phyloP scores from a whole-genome alignment of 192 early-diverging fungal genomes.

The Coemansia sp. region DNA sequence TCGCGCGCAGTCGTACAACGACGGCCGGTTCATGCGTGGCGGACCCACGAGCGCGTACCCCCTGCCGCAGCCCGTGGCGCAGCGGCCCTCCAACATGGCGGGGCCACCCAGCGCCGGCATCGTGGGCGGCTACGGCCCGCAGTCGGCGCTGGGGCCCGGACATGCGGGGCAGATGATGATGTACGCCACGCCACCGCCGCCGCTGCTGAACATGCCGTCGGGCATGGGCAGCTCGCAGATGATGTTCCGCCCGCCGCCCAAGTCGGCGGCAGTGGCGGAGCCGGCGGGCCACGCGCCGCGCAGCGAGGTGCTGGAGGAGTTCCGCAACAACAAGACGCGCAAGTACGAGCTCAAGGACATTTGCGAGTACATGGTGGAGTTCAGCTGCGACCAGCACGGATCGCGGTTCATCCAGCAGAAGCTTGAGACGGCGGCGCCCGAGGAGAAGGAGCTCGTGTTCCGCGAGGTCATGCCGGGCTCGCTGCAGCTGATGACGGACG shows the following conservation, averaged over 20 bases:
- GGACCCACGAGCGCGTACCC: slow-evolving; percentile 42
- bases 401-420: slow-evolving; percentile 99
- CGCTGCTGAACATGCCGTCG: slow-evolving; percentile 21
- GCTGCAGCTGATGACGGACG: slow-evolving; percentile 95
- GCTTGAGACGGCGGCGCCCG: slow-evolving; percentile 84
- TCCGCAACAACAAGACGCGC: slow-evolving; percentile 94
- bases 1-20: slow-evolving; percentile 38
- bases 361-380: slow-evolving; percentile 89
- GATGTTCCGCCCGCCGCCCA: slow-evolving; percentile 28
- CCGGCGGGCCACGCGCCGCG: slow-evolving; percentile 63
- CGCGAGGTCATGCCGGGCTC: slow-evolving; percentile 89
- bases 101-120: slow-evolving; percentile 25
- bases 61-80: slow-evolving; percentile 44
- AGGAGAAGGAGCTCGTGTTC: slow-evolving; percentile 97
- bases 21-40: slow-evolving; percentile 24
- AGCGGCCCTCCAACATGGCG: slow-evolving; percentile 22
- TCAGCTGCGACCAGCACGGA: slow-evolving; percentile 97
- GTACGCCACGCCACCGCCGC: slow-evolving; percentile 45
- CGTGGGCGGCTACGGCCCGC: slow-evolving; percentile 14
- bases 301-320: slow-evolving; percentile 90
- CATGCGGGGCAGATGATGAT: slow-evolving; percentile 21
- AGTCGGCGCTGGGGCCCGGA: slow-evolving; percentile 7
- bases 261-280: slow-evolving; percentile 35
- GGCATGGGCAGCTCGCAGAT: slow-evolving; percentile 21
- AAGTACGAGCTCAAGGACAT: slow-evolving; percentile 98